Base-by-base conservation (phyloP, 306 rosid species). In the Acmispon strigosus region DNA sequence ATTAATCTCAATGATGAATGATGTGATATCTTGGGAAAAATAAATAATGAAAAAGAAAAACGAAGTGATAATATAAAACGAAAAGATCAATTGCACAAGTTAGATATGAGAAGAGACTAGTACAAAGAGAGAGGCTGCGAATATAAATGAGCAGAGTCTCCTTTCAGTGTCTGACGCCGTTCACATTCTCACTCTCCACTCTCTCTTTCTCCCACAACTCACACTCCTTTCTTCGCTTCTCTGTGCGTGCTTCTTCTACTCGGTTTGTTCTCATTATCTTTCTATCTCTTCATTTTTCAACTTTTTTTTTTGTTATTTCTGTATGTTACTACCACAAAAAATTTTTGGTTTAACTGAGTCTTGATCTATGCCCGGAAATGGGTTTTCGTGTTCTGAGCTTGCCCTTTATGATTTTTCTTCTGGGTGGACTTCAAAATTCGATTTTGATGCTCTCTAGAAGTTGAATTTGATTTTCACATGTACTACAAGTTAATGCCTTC, bases 71-170 rank as follows among this genome's bases (percentile, higher is more conserved):
- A 57, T 1, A 39, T 1, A 68, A 53, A 18, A 50, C 1, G 7
- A 2, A 12, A 39, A 20, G 12, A 20, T 10, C 0, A 18, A 27
- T 1, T 32, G 7, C 37, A 41, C 19, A 24, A 42, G 48, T 6
- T 3, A 72, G 1, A 65, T 19, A 32, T 18, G 7, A 32, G 47
- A 15, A 54, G 48, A 19, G n/a, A 14, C 5, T 6, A 22, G 37
- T 0, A 58, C 15, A 7, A 53, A 16, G 50, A 13, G 12, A 17
- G 9, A 1, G n/a, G 32, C 10, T 4, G 19, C 4, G 10, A 2
- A n/a, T 66, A 66, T 76, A 77, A 77, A 82, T 82, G 86, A 78
- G 10, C 68, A 60, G 0, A 78, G 52, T 82, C 76, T 69, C 50
- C 1, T 12, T 24, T 8, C 75, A 10, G 41, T 63, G 63, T 63